Evolutionary conservation across 768 basidiomycete species (phyloP).

Genomic region (Phaffia australis): DNA sequence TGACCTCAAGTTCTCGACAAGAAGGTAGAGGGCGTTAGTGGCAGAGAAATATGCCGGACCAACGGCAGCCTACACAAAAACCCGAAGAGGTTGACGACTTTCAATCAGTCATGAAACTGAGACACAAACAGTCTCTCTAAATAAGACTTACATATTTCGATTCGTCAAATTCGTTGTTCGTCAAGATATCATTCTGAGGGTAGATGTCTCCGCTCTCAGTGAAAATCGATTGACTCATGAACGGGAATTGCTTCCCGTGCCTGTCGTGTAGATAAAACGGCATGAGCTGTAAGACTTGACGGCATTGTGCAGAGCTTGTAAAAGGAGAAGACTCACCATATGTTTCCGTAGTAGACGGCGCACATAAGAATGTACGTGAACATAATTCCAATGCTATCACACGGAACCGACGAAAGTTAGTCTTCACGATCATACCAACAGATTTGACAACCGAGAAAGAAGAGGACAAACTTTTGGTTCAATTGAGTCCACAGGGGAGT

Average conservation of each 20-base stretch:
- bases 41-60: slow-evolving; percentile 29
- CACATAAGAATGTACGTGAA: slow-evolving; percentile 30
- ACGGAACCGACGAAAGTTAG: neutral
- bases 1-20: slow-evolving; percentile 11
- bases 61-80: slow-evolving; percentile 25
- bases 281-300: too few relatives aligned
- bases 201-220: slow-evolving; percentile 5
- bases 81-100: neutral
- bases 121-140: slow-evolving; percentile 24
- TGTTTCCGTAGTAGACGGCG: slow-evolving; percentile 30
- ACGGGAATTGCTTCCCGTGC: slow-evolving; percentile 34
- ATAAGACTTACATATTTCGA: slow-evolving; percentile 25
- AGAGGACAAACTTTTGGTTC: slow-evolving; percentile 12
- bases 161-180: slow-evolving; percentile 14
- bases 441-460: neutral
- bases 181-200: slow-evolving; percentile 11
- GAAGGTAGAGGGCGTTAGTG: slow-evolving; percentile 24
- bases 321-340: slow-evolving; percentile 27
- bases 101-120: slow-evolving; percentile 19
- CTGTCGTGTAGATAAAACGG: too few relatives aligned
- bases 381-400: slow-evolving; percentile 27
- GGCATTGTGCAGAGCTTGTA: too few relatives aligned
- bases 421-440: neutral
- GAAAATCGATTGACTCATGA: slow-evolving; percentile 32
- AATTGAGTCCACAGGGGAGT: slow-evolving; percentile 35